Conservation (phyloP, 2,329 filamentous ascomycete species). For the Trichoderma arundinaceum region DNA sequence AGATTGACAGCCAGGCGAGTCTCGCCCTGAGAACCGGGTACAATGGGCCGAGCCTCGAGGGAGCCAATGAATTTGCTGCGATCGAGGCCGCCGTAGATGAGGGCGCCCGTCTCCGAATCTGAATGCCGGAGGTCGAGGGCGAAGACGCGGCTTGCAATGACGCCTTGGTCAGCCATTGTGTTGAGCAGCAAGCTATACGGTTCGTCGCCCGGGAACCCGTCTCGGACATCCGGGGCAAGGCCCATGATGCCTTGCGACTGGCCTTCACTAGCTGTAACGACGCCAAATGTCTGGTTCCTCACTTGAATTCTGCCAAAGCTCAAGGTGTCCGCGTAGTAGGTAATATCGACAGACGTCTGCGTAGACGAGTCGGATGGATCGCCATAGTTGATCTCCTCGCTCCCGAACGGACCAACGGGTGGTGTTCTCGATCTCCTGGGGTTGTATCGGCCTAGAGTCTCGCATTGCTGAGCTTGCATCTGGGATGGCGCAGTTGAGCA, state of each 20-base stretch:
- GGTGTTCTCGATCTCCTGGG: constrained; percentile 49
- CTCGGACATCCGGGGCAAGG: constrained; percentile 50
- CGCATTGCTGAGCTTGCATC: constrained; percentile 47
- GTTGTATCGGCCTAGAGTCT: constrained; percentile 52
- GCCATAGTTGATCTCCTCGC: constrained; percentile 49
- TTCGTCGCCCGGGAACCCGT: constrained; percentile 46
- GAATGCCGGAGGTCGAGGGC: constrained; percentile 56
- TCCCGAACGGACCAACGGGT: constrained; percentile 46
- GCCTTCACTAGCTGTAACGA: constrained; percentile 52
- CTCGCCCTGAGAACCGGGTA: constrained; percentile 46
- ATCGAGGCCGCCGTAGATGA: constrained; percentile 61
- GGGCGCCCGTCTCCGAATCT: constrained; percentile 51
- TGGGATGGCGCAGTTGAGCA: constrained; percentile 49
- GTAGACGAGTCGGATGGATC: constrained; percentile 46
- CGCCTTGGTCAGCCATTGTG: constrained; percentile 52
- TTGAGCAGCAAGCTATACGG: constrained; percentile 62
- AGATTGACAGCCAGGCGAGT: constrained; percentile 47
- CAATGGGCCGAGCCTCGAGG: constrained; percentile 52
- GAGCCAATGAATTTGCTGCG: constrained; percentile 57
- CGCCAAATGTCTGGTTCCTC: constrained; percentile 56
- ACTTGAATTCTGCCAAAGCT: constrained; percentile 52
- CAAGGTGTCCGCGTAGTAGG: constrained; percentile 55
- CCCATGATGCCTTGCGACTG: constrained; percentile 60
- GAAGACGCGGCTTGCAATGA: constrained; percentile 58
- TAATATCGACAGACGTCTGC: constrained; percentile 49